Evolutionary conservation across 2,329 filamentous ascomycete species (phyloP), one percentile per base, ranked within the genome.

Genomic region (Tolypocladium sp.): DNA sequence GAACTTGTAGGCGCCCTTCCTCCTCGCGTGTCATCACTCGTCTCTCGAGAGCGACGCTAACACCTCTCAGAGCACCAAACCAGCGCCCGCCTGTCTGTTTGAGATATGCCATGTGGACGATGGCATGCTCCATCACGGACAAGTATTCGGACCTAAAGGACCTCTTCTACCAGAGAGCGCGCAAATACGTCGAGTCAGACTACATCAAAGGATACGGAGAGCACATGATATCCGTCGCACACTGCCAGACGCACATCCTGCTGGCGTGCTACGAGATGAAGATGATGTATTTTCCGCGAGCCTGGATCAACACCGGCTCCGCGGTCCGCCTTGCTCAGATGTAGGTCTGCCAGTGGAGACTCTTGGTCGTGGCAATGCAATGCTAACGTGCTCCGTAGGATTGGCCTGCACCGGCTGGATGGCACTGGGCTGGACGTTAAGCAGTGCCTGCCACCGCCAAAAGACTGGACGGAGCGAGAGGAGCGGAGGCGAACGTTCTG

Each of bases 201-300:
- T 92, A 95, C 72, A 87, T 97, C 79, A 94, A 90, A 71, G 92
- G 93, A 4, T 92, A 93, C 65, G 94, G 94, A 57, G 93, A 97
- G 72, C 82, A 87, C 64, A 89, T 95, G 70, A 89, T 97, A 64
- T 93, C 89, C 1, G 79, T 97, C 37, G 87, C 88, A 20, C 91
- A 96, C 72, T 90, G 88, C 56, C 94, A 99, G 71, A 85, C 90
- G 1, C 95, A 95, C 81, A 79, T 86, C 33, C 77, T 97, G 25
- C 80, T 95, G 55, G 84, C 87, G 7, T 86, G 83, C 0, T 97
- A 96, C 67, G 94, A 99, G 72, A 97, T 97, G 79, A 96, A 93
- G 75, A 89, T 90, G 82, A 96, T 97, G 90, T 95, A 92, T 72
- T 97, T 97, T 66, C 93, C 94, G 1, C 81, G 94, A 64, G 94